phyloP scores from a whole-genome alignment of 805 yeast genomes.

The Barnettozyma populi region DNA sequence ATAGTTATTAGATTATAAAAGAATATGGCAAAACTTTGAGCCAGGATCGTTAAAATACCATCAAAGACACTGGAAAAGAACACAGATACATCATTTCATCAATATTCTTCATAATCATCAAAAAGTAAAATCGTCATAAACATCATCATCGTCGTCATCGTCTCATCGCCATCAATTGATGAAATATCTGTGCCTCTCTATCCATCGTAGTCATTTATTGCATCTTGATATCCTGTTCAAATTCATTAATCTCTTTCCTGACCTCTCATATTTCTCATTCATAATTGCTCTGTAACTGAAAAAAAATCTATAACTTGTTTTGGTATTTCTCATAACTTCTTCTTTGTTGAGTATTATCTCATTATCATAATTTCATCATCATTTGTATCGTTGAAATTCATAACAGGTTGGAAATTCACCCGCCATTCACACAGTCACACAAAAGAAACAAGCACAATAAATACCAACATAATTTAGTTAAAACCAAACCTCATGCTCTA shows the following conservation, averaged over 20 bases:
- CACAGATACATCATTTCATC: conserved; percentile 1
- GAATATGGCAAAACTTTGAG: neutral
- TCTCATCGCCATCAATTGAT: neutral
- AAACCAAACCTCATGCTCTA: conserved; percentile 11
- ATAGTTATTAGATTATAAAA: neutral
- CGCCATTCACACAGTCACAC: neutral
- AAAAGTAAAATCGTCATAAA: neutral
- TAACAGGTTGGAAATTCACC: neutral
- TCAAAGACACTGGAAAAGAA: neutral
- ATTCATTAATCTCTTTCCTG: neutral
- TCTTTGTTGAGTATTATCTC: neutral
- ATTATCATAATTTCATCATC: conserved; percentile 1
- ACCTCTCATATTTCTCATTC: neutral
- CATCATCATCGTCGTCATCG: conserved; percentile 1
- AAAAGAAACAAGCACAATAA: neutral
- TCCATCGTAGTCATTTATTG: neutral
- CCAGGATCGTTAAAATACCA: neutral
- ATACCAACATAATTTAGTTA: neutral
- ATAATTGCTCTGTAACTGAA: neutral
- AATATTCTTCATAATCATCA: neutral
- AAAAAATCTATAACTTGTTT: neutral
- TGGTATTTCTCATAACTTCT: neutral
- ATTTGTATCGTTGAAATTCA: conserved; percentile 1
- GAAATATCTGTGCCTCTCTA: neutral
- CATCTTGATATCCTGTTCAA: neutral